Evolutionary conservation across 2,329 filamentous ascomycete genomes (phyloP).

Genomic region (Setomelanomma holmii): DNA sequence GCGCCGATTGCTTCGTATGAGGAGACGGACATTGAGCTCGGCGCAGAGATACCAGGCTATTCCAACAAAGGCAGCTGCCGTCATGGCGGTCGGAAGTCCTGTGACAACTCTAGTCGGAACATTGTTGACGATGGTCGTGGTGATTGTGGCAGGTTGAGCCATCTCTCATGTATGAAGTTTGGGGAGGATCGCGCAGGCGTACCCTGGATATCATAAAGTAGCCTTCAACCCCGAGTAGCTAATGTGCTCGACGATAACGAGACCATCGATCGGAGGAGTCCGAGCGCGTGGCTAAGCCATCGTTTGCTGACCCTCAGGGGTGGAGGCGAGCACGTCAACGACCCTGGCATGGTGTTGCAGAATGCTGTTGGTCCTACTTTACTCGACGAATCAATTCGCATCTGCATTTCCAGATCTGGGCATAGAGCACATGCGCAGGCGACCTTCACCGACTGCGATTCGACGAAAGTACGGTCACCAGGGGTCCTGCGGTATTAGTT

Average conservation of each 20-base stretch:
- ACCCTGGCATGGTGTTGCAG: not conserved
- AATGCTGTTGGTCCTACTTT: not conserved
- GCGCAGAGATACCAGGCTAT: slow-evolving; percentile 45
- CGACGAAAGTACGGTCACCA: not conserved
- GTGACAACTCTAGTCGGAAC: not conserved
- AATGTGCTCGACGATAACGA: not conserved
- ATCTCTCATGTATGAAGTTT: slow-evolving; percentile 4
- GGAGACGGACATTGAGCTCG: slow-evolving; percentile 53
- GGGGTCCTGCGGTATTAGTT: not conserved
- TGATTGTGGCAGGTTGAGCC: not conserved
- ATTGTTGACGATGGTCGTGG: not conserved
- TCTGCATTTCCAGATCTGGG: not conserved
- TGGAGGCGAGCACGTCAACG: not conserved
- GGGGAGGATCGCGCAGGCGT: not conserved
- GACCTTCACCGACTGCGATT: not conserved
- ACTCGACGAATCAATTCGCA: not conserved
- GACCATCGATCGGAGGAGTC: not conserved
- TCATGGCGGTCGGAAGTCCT: slow-evolving; percentile 7
- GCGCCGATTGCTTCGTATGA: slow-evolving; percentile 43
- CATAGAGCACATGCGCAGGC: slow-evolving; percentile 1
- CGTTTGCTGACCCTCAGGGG: not conserved
- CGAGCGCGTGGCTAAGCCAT: not conserved
- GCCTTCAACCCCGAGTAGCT: not conserved
- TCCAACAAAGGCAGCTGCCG: slow-evolving; percentile 19
- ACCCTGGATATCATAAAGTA: not conserved